Evolutionary conservation across 2,329 filamentous ascomycete genomes (phyloP).

Genomic region (Alternaria rosae): DNA sequence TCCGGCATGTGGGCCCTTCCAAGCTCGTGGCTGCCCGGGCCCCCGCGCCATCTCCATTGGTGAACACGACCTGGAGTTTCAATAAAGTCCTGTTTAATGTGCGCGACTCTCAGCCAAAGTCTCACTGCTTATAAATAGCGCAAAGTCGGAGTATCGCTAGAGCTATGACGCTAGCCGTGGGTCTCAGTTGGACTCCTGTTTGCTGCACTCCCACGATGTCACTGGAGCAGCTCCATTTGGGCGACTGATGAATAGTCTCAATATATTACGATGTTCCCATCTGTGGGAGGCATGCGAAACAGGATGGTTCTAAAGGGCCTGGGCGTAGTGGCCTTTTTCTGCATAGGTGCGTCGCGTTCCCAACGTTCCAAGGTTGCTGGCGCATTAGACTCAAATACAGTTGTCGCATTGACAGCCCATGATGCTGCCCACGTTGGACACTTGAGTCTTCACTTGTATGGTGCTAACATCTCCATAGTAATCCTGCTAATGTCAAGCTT

Average conservation of each 20-base stretch:
- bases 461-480: slow-evolving; percentile 13
- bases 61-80: background rate
- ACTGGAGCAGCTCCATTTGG: background rate
- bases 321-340: slow-evolving; percentile 3
- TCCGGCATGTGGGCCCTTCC: background rate
- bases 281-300: slow-evolving; percentile 5
- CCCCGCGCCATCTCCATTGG: background rate
- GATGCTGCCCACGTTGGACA: background rate
- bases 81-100: background rate
- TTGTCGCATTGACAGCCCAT: background rate
- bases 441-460: background rate
- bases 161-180: slow-evolving; percentile 13
- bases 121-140: background rate
- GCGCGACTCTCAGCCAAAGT: background rate
- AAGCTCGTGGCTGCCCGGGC: background rate
- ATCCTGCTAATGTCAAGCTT: slow-evolving; percentile 9
- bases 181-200: background rate
- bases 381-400: no score
- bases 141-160: slow-evolving; percentile 5
- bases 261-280: slow-evolving; percentile 3
- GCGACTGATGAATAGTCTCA: slow-evolving; percentile 1
- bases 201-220: background rate
- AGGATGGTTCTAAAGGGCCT: slow-evolving; percentile 3
- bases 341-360: slow-evolving; percentile 12
- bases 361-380: background rate